phyloP scores from a whole-genome alignment of 352 stramenopile species.

The Elongisporangium senticosum region DNA sequence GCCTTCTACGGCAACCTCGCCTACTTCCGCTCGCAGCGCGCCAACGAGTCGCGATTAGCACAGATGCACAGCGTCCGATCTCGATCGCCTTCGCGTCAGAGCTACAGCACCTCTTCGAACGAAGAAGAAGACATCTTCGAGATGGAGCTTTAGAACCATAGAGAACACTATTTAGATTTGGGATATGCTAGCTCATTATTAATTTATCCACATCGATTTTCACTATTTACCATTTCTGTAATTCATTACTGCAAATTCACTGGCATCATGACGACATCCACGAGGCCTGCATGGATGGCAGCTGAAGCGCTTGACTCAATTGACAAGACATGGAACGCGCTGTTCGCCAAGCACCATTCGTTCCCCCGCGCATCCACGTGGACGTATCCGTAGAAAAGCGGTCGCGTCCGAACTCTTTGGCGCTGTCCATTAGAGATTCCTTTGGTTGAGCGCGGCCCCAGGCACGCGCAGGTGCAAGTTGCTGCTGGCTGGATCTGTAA shows the following conservation, averaged over 20 bases:
- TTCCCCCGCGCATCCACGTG: not conserved
- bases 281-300: too few relatives aligned
- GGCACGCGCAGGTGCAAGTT: not conserved
- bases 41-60: constrained; percentile 9
- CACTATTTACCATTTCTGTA: not conserved
- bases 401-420: not conserved
- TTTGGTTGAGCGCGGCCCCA: not conserved
- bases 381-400: not conserved
- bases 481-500: not conserved
- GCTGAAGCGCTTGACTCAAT: not conserved
- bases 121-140: constrained; percentile 63
- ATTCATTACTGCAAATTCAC: not conserved
- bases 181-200: not conserved
- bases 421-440: not conserved
- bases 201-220: not conserved
- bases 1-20: constrained; percentile 62
- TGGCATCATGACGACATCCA: not conserved
- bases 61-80: constrained; percentile 2
- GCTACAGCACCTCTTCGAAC: constrained; percentile 3
- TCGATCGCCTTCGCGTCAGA: constrained; percentile 4
- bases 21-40: constrained; percentile 57
- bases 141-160: constrained; percentile 43
- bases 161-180: not conserved
- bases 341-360: not conserved
- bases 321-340: not conserved